Evolutionary conservation across 805 yeast species (phyloP).

Genomic region (Ogataea paradorogensis): DNA sequence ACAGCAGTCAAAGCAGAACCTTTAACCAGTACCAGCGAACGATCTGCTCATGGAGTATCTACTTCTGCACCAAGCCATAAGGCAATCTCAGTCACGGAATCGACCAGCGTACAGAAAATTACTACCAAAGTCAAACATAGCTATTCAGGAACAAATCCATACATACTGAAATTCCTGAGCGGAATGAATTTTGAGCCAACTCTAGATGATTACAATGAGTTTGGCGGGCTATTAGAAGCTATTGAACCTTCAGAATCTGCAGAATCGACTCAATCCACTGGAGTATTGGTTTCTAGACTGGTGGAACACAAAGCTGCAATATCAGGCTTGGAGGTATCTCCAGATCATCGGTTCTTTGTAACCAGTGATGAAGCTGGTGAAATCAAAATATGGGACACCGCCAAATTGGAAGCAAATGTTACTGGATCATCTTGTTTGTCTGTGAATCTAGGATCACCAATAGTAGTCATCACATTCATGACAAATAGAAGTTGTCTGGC

Average conservation of each 20-base stretch:
- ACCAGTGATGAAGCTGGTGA: constrained; percentile 77
- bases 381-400: constrained; percentile 75
- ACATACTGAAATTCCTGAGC: constrained; percentile 54
- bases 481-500: constrained; percentile 56
- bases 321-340: constrained; percentile 55
- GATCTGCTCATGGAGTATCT: constrained; percentile 26
- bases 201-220: constrained; percentile 60
- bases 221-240: constrained; percentile 45
- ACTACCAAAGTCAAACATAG: constrained; percentile 41
- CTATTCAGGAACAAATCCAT: constrained; percentile 67
- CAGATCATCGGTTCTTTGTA: constrained; percentile 62
- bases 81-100: constrained; percentile 27
- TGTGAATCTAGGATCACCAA: constrained; percentile 45
- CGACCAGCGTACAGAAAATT: constrained; percentile 23
- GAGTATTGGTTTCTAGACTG: constrained; percentile 54
- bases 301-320: constrained; percentile 60
- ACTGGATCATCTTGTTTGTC: constrained; percentile 47
- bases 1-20: constrained; percentile 22
- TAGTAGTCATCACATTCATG: constrained; percentile 51
- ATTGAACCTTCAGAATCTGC: neutral
- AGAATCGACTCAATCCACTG: constrained; percentile 33
- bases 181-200: constrained; percentile 54
- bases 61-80: constrained; percentile 15
- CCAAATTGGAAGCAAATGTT: constrained; percentile 60
- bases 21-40: constrained; percentile 19